Evolutionary conservation across 106 monocot genomes (phyloP), one percentile per base, ranked within the genome.

Genomic region (Phalaenopsis equestris): DNA sequence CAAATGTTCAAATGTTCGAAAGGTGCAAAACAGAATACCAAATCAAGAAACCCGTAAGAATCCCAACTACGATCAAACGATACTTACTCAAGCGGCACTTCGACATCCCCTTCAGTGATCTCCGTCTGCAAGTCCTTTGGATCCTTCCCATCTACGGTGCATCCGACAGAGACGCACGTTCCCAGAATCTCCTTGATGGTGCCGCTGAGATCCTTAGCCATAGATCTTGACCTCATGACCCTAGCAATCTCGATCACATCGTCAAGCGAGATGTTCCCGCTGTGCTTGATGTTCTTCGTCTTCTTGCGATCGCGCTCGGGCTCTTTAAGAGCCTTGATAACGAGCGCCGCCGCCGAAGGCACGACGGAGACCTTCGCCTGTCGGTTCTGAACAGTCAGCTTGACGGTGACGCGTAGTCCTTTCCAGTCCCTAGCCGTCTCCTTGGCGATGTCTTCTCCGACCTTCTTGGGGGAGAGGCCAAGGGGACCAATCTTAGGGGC

Each of bases 361-460:
- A 91, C 91, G 48, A 91, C 86, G 79, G 81, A 75, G 65, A 91
- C 88, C 81, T 91, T 88, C 1, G 91, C 91, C 86, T 91, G 91
- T 8, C 88, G 86, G 49, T 91, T 91, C 85, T 91, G 91, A 23
- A 91, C 88, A 37, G 91, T 91, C 45, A 91, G 85, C 81, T 88
- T 91, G 19, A 91, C 88, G 75, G 91, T 91, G 42, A 91, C 88
- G 14, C 91, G 86, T 76, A 91, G 88, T 48, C 91, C 91, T 80
- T 91, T 91, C 88, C 91, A 91, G 67, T 91, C 91, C 79, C 84
- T 88, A 12, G 91, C 88, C 4, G 88, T 91, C 81, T 91, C 88
- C 83, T 91, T 91, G 2, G 91, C 91, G 73, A 91, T 91, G 79
- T 91, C 91, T 73, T 90, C 90, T 12, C 90, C 90, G 73, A 90